A percentile compares a stretch with the other conserved stretches of the same genome.
Conservation (phyloP, 352 stramenopile species). For the Hyaloperonospora arabidopsidis region DNA sequence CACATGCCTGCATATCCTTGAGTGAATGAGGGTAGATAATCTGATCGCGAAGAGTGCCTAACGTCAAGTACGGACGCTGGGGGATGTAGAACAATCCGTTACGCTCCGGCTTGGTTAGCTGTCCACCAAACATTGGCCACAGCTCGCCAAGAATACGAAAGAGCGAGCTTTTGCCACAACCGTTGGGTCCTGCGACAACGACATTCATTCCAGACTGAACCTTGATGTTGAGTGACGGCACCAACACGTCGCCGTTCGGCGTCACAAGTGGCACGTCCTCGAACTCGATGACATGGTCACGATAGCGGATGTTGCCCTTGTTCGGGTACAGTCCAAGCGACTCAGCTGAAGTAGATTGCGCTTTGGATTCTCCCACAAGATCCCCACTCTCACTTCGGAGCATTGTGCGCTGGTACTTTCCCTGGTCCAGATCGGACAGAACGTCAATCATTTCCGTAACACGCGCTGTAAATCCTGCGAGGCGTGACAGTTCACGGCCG, state of each 20-base stretch:
- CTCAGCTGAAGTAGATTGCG: constrained; percentile 32
- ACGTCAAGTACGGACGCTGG: constrained; percentile 81
- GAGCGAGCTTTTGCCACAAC: constrained; percentile 81
- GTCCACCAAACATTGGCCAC: constrained; percentile 77
- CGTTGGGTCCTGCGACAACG: constrained; percentile 77
- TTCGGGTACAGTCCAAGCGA: constrained; percentile 51
- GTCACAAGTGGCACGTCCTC: constrained; percentile 84
- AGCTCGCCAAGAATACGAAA: constrained; percentile 85
- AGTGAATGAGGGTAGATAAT: constrained; percentile 84
- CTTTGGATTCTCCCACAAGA: constrained; percentile 14
- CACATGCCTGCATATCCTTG: constrained; percentile 50
- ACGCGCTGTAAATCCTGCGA: constrained; percentile 71
- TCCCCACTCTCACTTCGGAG: constrained; percentile 39
- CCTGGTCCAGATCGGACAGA: constrained; percentile 50
- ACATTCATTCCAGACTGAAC: constrained; percentile 88
- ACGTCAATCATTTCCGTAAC: constrained; percentile 80
- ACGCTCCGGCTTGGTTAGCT: constrained; percentile 66
- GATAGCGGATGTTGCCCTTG: constrained; percentile 46
- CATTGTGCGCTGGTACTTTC: constrained; percentile 73
- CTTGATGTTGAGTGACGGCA: constrained; percentile 68
- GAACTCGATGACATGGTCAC: constrained; percentile 82
- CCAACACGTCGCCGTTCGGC: constrained; percentile 82
- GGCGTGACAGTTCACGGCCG: constrained; percentile 71
- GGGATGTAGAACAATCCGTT: constrained; percentile 88
- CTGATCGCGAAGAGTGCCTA: constrained; percentile 83